Percentiles rank a stretch among this genome's conserved stretches.
phyloP scores from a whole-genome alignment of 495 filamentous ascomycete genomes.

The Poronia punctata region DNA sequence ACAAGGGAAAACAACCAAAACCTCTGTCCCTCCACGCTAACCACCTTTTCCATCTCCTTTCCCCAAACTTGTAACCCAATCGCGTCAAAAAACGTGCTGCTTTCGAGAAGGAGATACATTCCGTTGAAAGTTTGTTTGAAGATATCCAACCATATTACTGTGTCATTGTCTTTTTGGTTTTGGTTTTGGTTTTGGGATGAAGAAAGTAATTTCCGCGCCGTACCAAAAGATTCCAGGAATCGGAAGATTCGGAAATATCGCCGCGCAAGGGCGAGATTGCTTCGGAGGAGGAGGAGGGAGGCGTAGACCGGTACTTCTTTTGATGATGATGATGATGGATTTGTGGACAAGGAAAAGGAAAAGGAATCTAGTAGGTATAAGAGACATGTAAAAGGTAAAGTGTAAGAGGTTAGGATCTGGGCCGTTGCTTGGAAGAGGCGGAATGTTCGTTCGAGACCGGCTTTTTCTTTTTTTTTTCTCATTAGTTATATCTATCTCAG shows the following conservation, averaged over 20 bases:
- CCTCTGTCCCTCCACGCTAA: conserved; percentile 49
- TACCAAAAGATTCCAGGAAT: conserved; percentile 53
- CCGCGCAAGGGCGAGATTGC: conserved; percentile 35
- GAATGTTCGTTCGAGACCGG: conserved; percentile 56
- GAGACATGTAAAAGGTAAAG: conserved; percentile 20
- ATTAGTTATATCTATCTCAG: background rate
- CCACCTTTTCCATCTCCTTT: conserved; percentile 9
- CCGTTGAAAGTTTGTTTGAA: conserved; percentile 36
- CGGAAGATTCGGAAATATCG: conserved; percentile 57
- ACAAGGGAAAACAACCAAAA: conserved; percentile 58
- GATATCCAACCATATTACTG: conserved; percentile 30
- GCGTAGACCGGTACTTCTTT: background rate
- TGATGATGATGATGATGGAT: conserved; percentile 9
- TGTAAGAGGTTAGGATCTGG: conserved; percentile 41
- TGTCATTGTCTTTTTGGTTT: no score
- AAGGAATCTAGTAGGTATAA: conserved; percentile 11
- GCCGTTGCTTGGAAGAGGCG: conserved; percentile 51
- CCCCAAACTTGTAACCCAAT: conserved; percentile 43
- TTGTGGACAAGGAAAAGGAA: background rate
- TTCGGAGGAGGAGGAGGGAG: conserved; percentile 20
- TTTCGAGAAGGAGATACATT: conserved; percentile 42
- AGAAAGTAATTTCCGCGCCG: conserved; percentile 29
- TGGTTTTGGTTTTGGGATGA: background rate
- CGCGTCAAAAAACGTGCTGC: conserved; percentile 31
- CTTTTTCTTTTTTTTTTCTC: conserved; percentile 19